Evolutionary conservation across 371 early-diverging fungal species (phyloP).

Genomic region (Fennellomyces sp.): DNA sequence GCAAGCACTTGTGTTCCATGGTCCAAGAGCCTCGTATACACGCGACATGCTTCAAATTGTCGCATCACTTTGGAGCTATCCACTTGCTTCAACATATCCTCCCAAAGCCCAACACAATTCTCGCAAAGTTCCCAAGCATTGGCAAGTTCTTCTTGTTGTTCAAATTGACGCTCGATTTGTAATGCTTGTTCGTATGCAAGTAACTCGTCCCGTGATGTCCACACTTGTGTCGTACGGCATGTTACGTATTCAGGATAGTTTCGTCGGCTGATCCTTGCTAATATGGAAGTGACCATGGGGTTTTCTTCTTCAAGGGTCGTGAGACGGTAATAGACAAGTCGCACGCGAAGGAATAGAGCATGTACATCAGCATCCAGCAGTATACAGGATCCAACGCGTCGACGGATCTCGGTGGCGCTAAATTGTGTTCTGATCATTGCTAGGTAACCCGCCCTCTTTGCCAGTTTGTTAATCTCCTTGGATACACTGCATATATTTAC

Average conservation of each 20-base stretch:
- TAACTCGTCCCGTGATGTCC: conserved; percentile 53
- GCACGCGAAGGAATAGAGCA: conserved; percentile 47
- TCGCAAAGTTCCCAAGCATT: conserved; percentile 41
- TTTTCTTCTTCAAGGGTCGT: conserved; percentile 26
- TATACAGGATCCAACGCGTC: conserved; percentile 34
- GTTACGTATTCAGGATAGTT: conserved; percentile 59
- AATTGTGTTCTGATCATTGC: neutral
- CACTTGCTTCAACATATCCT: conserved; percentile 28
- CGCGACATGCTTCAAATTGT: conserved; percentile 64
- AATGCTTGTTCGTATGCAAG: conserved; percentile 62
- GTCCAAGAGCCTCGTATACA: conserved; percentile 65
- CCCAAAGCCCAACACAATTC: conserved; percentile 44
- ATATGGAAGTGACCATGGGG: conserved; percentile 54
- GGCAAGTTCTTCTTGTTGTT: no score
- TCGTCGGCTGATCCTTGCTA: conserved; percentile 58
- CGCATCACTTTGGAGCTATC: conserved; percentile 41
- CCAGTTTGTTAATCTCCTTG: neutral
- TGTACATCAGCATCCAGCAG: conserved; percentile 28
- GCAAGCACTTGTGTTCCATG: conserved; percentile 60
- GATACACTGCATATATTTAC: neutral
- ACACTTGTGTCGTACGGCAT: conserved; percentile 54
- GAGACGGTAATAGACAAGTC: conserved; percentile 56
- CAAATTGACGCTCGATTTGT: conserved; percentile 29
- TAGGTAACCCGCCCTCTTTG: neutral
- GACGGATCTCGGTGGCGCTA: conserved; percentile 4